These are phyloP conservation scores for Monosporozyma siamensis DNA, from an alignment of 805 yeast genomes.

Conservation along the genomic window DNA sequence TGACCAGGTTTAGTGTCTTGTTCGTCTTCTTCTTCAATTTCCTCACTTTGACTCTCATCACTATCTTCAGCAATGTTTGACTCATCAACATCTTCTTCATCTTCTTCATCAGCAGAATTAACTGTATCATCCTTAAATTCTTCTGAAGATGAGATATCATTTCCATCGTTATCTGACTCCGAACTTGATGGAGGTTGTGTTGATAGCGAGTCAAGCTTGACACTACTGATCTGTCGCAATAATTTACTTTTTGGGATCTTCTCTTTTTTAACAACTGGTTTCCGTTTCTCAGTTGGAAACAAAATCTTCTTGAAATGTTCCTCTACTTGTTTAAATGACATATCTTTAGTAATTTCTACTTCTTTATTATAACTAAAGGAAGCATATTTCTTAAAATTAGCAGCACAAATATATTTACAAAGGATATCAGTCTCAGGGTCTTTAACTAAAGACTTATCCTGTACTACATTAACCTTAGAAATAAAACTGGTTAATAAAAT, in stretches of 20 bases:
- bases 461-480: constrained; percentile 35
- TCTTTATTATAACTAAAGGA: constrained; percentile 9
- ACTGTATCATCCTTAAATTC: constrained; percentile 1
- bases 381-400: constrained; percentile 11
- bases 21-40: constrained; percentile 2
- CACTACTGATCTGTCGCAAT: too few species aligned
- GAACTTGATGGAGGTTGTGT: not conserved
- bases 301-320: constrained; percentile 14
- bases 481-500: constrained; percentile 35
- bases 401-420: constrained; percentile 15
- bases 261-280: too few species aligned
- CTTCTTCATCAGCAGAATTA: constrained; percentile 1
- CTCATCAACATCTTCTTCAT: constrained; percentile 2
- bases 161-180: constrained; percentile 1
- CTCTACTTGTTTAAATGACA: constrained; percentile 12
- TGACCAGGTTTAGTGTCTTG: not conserved
- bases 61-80: not conserved
- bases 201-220: too few species aligned
- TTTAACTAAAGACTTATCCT: not conserved
- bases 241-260: too few species aligned
- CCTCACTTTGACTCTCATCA: not conserved
- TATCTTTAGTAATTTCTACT: constrained; percentile 2
- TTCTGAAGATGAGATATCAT: constrained; percentile 10
- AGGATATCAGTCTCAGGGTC: constrained; percentile 7
- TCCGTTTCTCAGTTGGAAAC: constrained; percentile 1